Percentiles rank a stretch among this genome's conserved stretches.
Evolutionary conservation across 495 filamentous ascomycete genomes (phyloP).

Genomic region (Penicillium silybi): DNA sequence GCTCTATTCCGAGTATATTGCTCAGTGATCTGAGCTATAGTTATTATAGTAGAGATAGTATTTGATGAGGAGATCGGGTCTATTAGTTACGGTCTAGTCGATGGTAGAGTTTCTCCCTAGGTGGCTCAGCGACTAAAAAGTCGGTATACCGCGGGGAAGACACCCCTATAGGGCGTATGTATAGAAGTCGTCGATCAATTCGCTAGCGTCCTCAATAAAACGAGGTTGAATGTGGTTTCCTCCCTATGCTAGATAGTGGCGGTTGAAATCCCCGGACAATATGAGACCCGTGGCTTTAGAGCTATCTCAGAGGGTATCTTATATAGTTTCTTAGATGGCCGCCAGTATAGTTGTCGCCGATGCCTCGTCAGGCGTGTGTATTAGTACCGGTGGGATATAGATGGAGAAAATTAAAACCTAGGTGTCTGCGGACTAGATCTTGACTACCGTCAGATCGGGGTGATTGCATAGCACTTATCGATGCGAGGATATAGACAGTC

Average conservation of each 20-base stretch:
- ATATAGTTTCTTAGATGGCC: constrained; percentile 17
- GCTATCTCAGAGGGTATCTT: neutral
- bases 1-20: constrained; percentile 22
- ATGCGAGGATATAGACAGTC: constrained; percentile 23
- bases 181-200: constrained; percentile 21
- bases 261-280: constrained; percentile 23
- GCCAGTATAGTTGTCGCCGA: constrained; percentile 7
- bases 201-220: constrained; percentile 17
- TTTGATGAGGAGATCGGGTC: constrained; percentile 10
- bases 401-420: constrained; percentile 22
- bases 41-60: constrained; percentile 19
- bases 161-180: constrained; percentile 9
- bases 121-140: constrained; percentile 16
- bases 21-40: constrained; percentile 17
- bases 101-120: constrained; percentile 17
- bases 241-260: constrained; percentile 20
- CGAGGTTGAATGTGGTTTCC: constrained; percentile 7
- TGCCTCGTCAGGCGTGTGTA: constrained; percentile 1
- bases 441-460: constrained; percentile 20
- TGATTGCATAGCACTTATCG: constrained; percentile 23
- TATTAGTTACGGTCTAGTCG: constrained; percentile 15
- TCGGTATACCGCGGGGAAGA: constrained; percentile 13
- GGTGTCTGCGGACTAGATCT: constrained; percentile 22
- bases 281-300: constrained; percentile 12
- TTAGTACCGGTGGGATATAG: constrained; percentile 12